phyloP scores from a whole-genome alignment of 2,329 filamentous ascomycete genomes.

The Claviceps arundinis region DNA sequence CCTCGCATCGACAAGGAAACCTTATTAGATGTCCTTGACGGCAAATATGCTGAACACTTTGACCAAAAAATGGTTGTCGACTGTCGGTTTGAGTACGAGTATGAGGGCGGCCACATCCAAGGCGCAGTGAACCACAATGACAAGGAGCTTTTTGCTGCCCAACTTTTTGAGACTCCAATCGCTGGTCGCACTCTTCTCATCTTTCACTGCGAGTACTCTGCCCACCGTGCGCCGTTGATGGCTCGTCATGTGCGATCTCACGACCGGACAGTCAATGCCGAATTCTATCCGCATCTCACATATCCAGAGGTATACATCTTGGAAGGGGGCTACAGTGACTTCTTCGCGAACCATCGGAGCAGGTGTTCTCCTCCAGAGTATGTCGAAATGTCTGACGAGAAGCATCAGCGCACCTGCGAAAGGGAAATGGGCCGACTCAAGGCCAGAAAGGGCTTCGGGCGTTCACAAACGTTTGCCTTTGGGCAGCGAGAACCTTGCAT shows the following conservation, averaged over 20 bases:
- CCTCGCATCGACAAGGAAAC: constrained; percentile 76
- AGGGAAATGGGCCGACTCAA: constrained; percentile 88
- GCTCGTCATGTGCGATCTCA: constrained; percentile 83
- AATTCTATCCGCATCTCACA: constrained; percentile 76
- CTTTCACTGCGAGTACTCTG: constrained; percentile 97
- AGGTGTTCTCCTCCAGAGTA: constrained; percentile 92
- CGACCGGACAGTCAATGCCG: constrained; percentile 74
- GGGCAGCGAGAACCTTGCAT: constrained; percentile 52
- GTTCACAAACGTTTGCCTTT: constrained; percentile 92
- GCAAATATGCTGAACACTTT: constrained; percentile 63
- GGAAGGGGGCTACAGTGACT: constrained; percentile 89
- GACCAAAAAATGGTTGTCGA: constrained; percentile 81
- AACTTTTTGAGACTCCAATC: constrained; percentile 60
- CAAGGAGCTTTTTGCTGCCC: constrained; percentile 70
- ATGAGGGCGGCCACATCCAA: constrained; percentile 88
- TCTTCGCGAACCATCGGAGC: constrained; percentile 65
- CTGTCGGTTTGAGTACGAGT: constrained; percentile 98
- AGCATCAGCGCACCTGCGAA: constrained; percentile 86
- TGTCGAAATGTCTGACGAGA: constrained; percentile 88
- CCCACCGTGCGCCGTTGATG: constrained; percentile 91
- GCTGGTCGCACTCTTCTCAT: constrained; percentile 67
- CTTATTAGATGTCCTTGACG: constrained; percentile 76
- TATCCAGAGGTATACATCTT: constrained; percentile 97
- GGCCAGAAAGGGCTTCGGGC: constrained; percentile 70
- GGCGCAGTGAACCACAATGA: constrained; percentile 94